These are phyloP conservation scores for Ophiostoma himal-ulmi DNA, from an alignment of 2,329 filamentous ascomycete species.

Conservation along the genomic window DNA sequence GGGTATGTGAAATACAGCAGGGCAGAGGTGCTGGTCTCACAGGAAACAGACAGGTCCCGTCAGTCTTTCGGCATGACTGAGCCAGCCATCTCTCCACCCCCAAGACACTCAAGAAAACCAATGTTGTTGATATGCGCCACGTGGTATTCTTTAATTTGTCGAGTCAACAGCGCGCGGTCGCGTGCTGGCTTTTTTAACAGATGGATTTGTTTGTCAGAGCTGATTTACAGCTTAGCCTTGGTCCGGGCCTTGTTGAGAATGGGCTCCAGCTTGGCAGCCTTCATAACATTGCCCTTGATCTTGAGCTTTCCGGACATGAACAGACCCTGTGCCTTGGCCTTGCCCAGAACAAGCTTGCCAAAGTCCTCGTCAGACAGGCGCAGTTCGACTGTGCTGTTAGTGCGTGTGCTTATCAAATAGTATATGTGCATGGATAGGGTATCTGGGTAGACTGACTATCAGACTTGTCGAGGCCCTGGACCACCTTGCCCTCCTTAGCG, in stretches of 20 bases:
- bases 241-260: conserved; percentile 74
- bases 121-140: not conserved
- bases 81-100: not conserved
- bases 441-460: conserved; percentile 56
- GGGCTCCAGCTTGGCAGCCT: conserved; percentile 92
- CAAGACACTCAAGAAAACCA: not conserved
- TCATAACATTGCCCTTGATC: conserved; percentile 98
- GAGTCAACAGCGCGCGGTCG: not conserved
- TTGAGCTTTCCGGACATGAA: conserved; percentile 99
- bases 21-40: not conserved
- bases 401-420: not conserved
- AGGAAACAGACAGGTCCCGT: not conserved
- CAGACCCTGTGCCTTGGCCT: conserved; percentile 88
- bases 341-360: conserved; percentile 70
- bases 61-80: not conserved
- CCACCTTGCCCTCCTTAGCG: conserved; percentile 80
- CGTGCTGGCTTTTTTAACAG: not conserved
- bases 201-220: not conserved
- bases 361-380: conserved; percentile 82
- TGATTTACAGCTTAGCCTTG: conserved; percentile 68
- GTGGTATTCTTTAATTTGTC: not conserved
- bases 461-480: conserved; percentile 72
- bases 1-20: not conserved
- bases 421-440: not conserved
- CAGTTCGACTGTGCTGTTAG: conserved; percentile 62